These are phyloP conservation scores for Sporobolomyces phaffii DNA, from an alignment of 768 basidiomycete genomes.

Conservation along the genomic window DNA sequence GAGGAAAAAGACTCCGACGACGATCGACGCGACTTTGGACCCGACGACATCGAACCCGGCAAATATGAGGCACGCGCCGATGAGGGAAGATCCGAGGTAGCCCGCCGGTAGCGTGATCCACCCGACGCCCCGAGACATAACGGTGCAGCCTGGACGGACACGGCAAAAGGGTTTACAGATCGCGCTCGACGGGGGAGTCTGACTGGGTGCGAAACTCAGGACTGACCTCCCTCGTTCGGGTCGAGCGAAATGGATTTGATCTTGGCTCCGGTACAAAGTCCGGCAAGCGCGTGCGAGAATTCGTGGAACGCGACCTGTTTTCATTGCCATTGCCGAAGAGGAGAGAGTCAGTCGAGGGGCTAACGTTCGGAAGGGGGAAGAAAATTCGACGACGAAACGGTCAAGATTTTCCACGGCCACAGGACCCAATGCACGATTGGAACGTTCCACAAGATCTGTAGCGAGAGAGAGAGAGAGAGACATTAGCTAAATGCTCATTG, in stretches of 20 bases:
- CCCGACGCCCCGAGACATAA: slow-evolving; percentile 74
- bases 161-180: not conserved
- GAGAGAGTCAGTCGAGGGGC: too few species aligned
- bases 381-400: not conserved
- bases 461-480: not conserved
- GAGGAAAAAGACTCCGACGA: slow-evolving; percentile 76
- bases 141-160: slow-evolving; percentile 49
- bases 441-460: slow-evolving; percentile 28
- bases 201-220: not conserved
- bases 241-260: slow-evolving; percentile 39
- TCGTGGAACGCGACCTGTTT: slow-evolving; percentile 30
- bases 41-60: slow-evolving; percentile 70
- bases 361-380: not conserved
- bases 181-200: too few species aligned
- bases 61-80: slow-evolving; percentile 78
- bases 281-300: slow-evolving; percentile 26
- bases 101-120: slow-evolving; percentile 32
- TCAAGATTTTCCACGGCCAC: slow-evolving; percentile 23
- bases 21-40: slow-evolving; percentile 72
- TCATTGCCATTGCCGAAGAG: too few species aligned
- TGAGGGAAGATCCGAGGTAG: slow-evolving; percentile 60
- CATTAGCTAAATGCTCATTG: too few species aligned
- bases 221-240: slow-evolving; percentile 72
- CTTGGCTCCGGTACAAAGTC: slow-evolving; percentile 33
- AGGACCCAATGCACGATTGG: slow-evolving; percentile 16